Evolutionary conservation across 2,329 filamentous ascomycete genomes (phyloP).

Genomic region (Claviceps sp.): DNA sequence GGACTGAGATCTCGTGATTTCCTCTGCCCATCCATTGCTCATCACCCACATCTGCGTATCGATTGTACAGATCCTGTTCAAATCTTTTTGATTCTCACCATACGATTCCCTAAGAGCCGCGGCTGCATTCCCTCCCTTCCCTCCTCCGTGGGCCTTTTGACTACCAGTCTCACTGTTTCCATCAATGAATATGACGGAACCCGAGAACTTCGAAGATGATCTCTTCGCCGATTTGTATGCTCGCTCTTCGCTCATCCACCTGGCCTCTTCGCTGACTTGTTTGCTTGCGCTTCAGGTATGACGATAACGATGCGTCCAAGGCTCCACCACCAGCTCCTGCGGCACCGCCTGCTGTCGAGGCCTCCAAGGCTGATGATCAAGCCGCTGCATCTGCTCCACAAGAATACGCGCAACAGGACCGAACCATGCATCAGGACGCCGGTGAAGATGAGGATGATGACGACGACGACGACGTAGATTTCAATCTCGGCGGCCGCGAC

Average conservation of each 20-base stretch:
- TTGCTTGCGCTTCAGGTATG: constrained; percentile 37
- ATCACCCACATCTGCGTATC: background rate
- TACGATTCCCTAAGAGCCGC: background rate
- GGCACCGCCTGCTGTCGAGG: constrained; percentile 14
- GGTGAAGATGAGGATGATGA: constrained; percentile 33
- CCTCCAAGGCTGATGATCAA: constrained; percentile 16
- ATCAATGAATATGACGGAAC: constrained; percentile 51
- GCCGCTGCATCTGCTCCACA: constrained; percentile 7
- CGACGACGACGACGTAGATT: constrained; percentile 38
- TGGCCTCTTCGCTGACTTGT: constrained; percentile 2
- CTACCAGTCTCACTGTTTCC: background rate
- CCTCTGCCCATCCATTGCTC: background rate
- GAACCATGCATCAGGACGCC: constrained; percentile 28
- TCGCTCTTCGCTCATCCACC: background rate
- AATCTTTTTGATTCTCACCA: background rate
- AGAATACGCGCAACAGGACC: constrained; percentile 16
- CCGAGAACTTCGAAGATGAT: constrained; percentile 79
- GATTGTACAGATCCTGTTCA: background rate
- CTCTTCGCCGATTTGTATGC: constrained; percentile 88
- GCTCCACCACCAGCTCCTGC: constrained; percentile 19
- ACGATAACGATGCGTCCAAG: constrained; percentile 44
- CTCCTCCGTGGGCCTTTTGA: background rate
- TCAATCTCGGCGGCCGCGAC: constrained; percentile 39
- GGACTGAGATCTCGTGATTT: background rate
- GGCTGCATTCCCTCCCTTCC: background rate